Conservation (phyloP, 2,329 filamentous ascomycete genomes). For the Beauveria sp. region DNA sequence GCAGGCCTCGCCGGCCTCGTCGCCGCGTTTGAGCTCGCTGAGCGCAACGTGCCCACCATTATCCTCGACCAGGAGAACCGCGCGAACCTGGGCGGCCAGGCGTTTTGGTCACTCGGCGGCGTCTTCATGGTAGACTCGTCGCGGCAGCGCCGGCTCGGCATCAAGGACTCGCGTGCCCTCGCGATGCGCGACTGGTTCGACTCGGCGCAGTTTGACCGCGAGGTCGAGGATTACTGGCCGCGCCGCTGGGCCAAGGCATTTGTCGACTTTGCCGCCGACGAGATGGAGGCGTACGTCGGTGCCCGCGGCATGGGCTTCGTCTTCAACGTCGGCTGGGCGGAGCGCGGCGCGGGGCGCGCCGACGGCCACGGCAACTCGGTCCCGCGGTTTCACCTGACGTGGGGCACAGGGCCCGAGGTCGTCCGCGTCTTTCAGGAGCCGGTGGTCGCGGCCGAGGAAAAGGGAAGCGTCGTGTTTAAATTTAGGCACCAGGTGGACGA, state of each 20-base stretch:
- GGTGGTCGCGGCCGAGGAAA: constrained; percentile 42
- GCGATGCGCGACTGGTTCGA: constrained; percentile 53
- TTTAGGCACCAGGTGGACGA: constrained; percentile 52
- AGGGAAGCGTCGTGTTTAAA: constrained; percentile 46
- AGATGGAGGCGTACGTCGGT: constrained; percentile 51
- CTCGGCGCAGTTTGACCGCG: constrained; percentile 51
- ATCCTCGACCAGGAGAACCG: constrained; percentile 53
- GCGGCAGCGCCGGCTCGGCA: constrained; percentile 49
- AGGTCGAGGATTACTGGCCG: constrained; percentile 49
- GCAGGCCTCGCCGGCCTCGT: constrained; percentile 52
- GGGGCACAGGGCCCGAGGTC: constrained; percentile 54
- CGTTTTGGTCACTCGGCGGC: constrained; percentile 57
- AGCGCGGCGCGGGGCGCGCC: constrained; percentile 47
- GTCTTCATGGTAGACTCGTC: constrained; percentile 52
- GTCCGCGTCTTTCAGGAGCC: constrained; percentile 51
- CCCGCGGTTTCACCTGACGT: constrained; percentile 54
- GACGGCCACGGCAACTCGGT: constrained; percentile 56
- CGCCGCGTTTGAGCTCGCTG: constrained; percentile 48
- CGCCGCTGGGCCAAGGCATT: constrained; percentile 56
- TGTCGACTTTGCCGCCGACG: constrained; percentile 52
- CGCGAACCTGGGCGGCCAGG: constrained; percentile 51
- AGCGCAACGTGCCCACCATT: constrained; percentile 40
- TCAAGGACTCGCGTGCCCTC: constrained; percentile 48
- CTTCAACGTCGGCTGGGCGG: constrained; percentile 52
- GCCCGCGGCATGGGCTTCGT: constrained; percentile 44